Conservation (phyloP, 768 basidiomycete genomes). For the Multifurca ochricompacta region DNA sequence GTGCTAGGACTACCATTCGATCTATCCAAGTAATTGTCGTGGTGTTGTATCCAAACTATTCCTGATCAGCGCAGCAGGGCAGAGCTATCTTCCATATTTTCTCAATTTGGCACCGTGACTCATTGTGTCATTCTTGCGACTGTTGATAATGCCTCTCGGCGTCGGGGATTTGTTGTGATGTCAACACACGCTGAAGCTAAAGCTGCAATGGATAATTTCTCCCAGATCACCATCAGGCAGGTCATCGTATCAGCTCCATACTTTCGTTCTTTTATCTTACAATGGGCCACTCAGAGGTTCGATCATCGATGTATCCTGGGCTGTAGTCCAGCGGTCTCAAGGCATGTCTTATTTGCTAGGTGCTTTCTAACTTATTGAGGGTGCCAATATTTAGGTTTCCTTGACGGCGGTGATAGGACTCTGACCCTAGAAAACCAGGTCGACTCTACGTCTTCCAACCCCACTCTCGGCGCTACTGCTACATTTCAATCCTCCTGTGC, state of each 20-base stretch:
- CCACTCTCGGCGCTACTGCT: conserved; percentile 25
- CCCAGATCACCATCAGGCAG: conserved; percentile 64
- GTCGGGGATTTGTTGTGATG: conserved; percentile 82
- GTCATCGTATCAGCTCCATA: conserved; percentile 13
- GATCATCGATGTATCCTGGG: conserved; percentile 77
- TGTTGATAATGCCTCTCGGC: conserved; percentile 73
- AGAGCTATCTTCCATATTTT: conserved; percentile 57
- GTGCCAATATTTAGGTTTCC: conserved; percentile 43
- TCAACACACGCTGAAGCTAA: conserved; percentile 63
- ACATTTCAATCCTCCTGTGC: conserved; percentile 21
- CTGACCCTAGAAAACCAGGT: conserved; percentile 47
- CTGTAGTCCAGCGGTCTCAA: conserved; percentile 80
- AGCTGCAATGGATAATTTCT: conserved; percentile 55
- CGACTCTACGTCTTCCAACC: conserved; percentile 27
- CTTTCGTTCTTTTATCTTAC: background rate
- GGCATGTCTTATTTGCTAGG: conserved; percentile 33
- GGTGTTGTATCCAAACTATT: background rate
- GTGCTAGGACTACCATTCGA: conserved; percentile 80
- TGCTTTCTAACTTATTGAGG: conserved; percentile 5
- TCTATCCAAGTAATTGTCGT: conserved; percentile 54
- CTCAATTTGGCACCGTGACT: conserved; percentile 55
- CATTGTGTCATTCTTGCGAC: conserved; percentile 81
- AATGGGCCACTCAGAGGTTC: conserved; percentile 45
- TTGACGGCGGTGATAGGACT: conserved; percentile 75
- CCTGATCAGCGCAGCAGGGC: conserved; percentile 24